Base-by-base conservation (phyloP, 2,329 filamentous ascomycete genomes). In the Calonectria pseudoturangicola region DNA sequence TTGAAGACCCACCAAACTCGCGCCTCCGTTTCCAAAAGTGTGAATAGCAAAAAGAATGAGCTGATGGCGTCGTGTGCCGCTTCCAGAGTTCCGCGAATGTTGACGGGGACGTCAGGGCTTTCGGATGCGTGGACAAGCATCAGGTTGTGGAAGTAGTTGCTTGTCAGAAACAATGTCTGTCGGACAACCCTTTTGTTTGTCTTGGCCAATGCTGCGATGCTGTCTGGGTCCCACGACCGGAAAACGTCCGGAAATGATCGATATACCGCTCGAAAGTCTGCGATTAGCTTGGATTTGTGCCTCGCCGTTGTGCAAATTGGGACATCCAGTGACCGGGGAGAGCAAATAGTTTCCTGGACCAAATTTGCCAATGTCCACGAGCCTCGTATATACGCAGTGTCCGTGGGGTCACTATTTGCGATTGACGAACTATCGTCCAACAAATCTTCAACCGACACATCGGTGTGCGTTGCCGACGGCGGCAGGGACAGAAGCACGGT, bases 1-100 rank as follows among this genome's bases (percentile, higher is more conserved):
- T 95, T 94, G 76, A 95, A 95, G 0, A 95, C 93, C 94, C 94
- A 96, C 94, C 94, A 96, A 0, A 95, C 93, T 16, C 92, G 89
- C 1, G 93, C 93, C 84, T 96, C 94, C 18, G 87, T 86, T 76
- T 93, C 91, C 74, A 95, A 92, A 15, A 94, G 84, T 45, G 86
- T 87, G 83, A 92, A 94, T 8, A 95, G 87, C 70, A 95, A 87
- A 82, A 96, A 95, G 81, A 95, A 96, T 1, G 93, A 87, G 54
- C 88, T 89, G 58, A 96, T 90, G 5, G 94, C 94, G 80, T 94
- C 93, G 77, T 95, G 92, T 0, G 94, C 94, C 0, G 93, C 93
- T 82, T 95, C 93, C 15, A 96, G 85, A 3, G 93, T 93, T 5
- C 90, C 92, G 21, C 92, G 87, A 21, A 94, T 87, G 80, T 96